Percentiles rank a stretch among this genome's conserved stretches.
Conservation (phyloP, 1,284 basidiomycete genomes). For the Ustilago cynodontis region DNA sequence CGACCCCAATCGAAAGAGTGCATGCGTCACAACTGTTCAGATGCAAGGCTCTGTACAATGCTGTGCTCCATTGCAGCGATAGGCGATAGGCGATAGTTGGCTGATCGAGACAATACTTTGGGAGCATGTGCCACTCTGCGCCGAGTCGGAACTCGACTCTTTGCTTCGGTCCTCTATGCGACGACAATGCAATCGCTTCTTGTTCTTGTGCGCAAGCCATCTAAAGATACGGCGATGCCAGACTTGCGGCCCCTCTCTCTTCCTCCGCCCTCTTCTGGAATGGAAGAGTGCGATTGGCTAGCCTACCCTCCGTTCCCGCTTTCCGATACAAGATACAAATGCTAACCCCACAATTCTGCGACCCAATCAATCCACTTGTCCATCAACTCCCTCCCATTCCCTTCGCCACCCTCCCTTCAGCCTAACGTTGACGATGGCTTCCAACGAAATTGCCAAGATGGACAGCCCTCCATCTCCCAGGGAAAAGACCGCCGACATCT, state of each 20-base stretch:
- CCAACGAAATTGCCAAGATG: conserved; percentile 7
- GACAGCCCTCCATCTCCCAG: conserved; percentile 10
- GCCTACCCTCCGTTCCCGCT: conserved; percentile 4
- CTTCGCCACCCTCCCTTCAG: neutral
- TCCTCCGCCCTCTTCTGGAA: neutral
- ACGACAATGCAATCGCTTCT: neutral
- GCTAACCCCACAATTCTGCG: neutral
- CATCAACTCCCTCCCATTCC: neutral
- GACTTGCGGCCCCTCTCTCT: neutral
- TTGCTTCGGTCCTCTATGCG: neutral
- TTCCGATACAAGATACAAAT: conserved; percentile 5
- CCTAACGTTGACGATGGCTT: neutral
- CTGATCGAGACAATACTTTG: neutral
- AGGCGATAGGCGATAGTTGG: too few species aligned
- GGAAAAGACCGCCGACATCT: conserved; percentile 5
- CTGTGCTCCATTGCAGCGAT: neutral
- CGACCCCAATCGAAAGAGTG: neutral
- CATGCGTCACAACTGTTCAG: neutral
- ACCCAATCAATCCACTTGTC: neutral
- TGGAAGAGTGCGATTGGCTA: neutral
- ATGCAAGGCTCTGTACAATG: neutral
- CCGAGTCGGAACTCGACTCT: neutral
- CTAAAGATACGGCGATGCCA: neutral
- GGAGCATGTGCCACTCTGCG: neutral
- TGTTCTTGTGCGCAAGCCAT: neutral